Base-by-base conservation (phyloP, 1,139 yeast species). In the Kodamaea plutei region DNA sequence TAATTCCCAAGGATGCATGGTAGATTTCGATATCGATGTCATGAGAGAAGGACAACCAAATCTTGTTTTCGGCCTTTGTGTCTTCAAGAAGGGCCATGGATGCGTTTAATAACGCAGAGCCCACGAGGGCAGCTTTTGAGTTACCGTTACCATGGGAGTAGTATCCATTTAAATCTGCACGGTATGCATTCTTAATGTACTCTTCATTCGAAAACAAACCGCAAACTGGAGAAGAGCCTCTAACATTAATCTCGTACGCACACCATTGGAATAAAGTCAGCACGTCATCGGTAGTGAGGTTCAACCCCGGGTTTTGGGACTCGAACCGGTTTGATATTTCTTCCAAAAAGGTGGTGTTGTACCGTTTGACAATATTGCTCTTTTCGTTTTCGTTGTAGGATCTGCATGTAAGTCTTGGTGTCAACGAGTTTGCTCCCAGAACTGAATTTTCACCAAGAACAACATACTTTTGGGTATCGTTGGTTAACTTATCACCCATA, bases 1-100 rank as follows among this genome's bases (percentile, higher is more conserved):
- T 62, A 28, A 76, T 47, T 4, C 80, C 81, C 30, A 76, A 55
- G 3, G 79, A 72, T 15, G 76, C 54, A 32, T 71, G 58, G 41
- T 64, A 68, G 21, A 70, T 60, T 26, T 71, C 61, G 24, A 79
- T 51, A 45, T 78, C 79, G 25, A 75, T 61, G 47, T 79, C 84
- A 48, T 79, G 87, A 12, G 78, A 61, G 51, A 79, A 79, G 9
- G 73, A 61, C 39, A 73, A 52, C 60, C 61, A 42, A 44, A 69
- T 48, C 53, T 69, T 56, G 51, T 53, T 43, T 44, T 56, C 47
- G 23, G 41, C 37, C 29, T 39, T 34, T 4, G 41, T 36, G 14
- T 61, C 59, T 28, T 52, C 48, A 35, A 63, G 48, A 33, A 59
- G 49, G 5, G 49, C 43, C 33, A 58, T 41, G 1, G 63, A 45